Base-by-base conservation (phyloP, 352 stramenopile genomes). In the Globisporangium alternatum region DNA sequence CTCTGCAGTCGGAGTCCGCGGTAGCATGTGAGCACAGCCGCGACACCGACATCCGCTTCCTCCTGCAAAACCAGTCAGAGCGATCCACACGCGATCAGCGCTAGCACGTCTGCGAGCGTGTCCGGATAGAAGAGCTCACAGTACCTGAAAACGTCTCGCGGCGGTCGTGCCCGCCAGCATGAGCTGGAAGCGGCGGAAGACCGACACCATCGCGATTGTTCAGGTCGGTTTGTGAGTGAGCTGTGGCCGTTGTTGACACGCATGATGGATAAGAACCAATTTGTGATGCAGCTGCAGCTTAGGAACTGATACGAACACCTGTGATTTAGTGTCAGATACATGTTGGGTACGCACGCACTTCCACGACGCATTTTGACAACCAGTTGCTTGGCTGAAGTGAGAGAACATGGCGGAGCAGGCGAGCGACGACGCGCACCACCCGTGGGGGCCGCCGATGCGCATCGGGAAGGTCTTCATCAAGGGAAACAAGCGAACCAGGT, bases 401-500 rank as follows among this genome's bases (percentile, higher is more conserved):
- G 21, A 35, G 5, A 2, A 8, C 3, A 68, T 68, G 56, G 56
- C 35, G 39, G 63, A 64, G 56, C 56, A 60, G 47, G 49, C 60
- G 47, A 56, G 64, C 19, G 55, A 64, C 51, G 67, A 74, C 48
- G 66, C 79, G 39, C 77, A 69, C 64, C 83, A 92, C 67, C 83
- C 80, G 67, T 91, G 81, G 84, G 83, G 83, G 6, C 86, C 84
- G 60, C 78, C 72, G 60, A 90, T 96, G 80, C 86, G 76, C 72
- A 86, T 96, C 64, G 76, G 75, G 60, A 93, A 96, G 71, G 86
- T 96, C 52, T 90, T 89, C 64, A 86, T 96, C 65, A 88, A 91
- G 71, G 88, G 88, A 48, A 96, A 95, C 71, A 84, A 93, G 49
- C 83, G 88, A 66, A 95, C 88, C 53, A 95, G 89, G 88, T 94